Evolutionary conservation across 2,329 filamentous ascomycete species (phyloP).

Genomic region (Ciborinia camelliae): DNA sequence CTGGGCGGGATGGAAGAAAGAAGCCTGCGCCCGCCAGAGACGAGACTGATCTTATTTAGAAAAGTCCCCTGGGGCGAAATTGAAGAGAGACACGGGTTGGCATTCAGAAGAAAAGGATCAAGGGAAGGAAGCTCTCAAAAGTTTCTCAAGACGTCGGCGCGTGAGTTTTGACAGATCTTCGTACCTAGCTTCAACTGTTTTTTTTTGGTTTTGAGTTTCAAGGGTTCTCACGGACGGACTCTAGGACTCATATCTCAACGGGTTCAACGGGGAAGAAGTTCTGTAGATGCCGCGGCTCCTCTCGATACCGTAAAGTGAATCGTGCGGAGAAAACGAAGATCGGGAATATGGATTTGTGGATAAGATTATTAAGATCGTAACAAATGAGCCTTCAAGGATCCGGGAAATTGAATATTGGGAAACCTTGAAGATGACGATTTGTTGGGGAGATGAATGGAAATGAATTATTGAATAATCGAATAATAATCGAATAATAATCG

Average conservation of each 20-base stretch:
- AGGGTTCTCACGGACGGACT: no score
- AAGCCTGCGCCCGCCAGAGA: neutral
- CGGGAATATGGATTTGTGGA: conserved; percentile 10
- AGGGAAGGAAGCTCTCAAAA: neutral
- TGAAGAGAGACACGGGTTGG: conserved; percentile 14
- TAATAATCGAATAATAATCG: no score
- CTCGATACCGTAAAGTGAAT: conserved; percentile 11
- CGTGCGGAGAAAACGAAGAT: conserved; percentile 8
- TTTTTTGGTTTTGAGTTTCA: no score
- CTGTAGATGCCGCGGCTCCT: neutral
- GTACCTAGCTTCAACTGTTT: no score
- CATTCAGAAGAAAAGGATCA: neutral
- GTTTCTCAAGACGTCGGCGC: no score
- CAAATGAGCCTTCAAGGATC: neutral
- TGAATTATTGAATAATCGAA: no score
- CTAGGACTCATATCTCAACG: conserved; percentile 6
- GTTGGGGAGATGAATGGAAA: neutral
- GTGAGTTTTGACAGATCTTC: no score
- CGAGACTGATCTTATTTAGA: neutral
- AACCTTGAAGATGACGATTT: neutral
- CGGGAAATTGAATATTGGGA: conserved; percentile 4
- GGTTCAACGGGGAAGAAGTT: conserved; percentile 15
- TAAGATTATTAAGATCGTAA: neutral
- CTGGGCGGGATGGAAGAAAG: neutral
- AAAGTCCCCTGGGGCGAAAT: conserved; percentile 12